Conservation (phyloP, 2,329 filamentous ascomycete genomes). For the Curvularia sp. region DNA sequence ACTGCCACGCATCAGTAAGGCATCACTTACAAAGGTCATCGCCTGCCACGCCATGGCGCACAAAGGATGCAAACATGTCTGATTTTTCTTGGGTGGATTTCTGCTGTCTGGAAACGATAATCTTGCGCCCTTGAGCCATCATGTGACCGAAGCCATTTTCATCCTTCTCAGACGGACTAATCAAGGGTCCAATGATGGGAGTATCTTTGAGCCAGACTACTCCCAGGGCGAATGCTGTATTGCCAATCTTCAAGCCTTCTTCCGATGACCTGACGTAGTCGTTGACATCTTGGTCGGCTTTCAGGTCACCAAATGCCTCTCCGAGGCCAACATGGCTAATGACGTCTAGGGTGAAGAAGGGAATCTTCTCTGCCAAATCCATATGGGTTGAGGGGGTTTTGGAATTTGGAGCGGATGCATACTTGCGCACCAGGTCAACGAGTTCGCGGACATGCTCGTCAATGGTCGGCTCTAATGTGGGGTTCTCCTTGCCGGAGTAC, state of each 20-base stretch:
- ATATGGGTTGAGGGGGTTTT: slow-evolving; percentile 46
- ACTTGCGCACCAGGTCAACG: slow-evolving; percentile 60
- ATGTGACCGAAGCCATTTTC: slow-evolving; percentile 39
- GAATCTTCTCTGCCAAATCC: slow-evolving; percentile 58
- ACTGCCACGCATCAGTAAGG: background rate
- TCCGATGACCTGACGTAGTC: slow-evolving; percentile 55
- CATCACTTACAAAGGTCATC: slow-evolving; percentile 45
- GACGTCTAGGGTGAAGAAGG: slow-evolving; percentile 63
- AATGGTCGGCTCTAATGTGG: slow-evolving; percentile 58
- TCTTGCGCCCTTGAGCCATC: slow-evolving; percentile 42
- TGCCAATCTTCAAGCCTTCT: slow-evolving; percentile 41
- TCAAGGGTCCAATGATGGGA: slow-evolving; percentile 35
- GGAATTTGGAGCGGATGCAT: slow-evolving; percentile 36
- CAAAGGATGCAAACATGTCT: slow-evolving; percentile 64
- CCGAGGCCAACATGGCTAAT: slow-evolving; percentile 63
- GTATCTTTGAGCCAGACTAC: slow-evolving; percentile 34
- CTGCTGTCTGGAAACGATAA: slow-evolving; percentile 53
- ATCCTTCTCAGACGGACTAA: slow-evolving; percentile 50
- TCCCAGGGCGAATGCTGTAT: slow-evolving; percentile 38
- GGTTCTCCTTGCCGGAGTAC: slow-evolving; percentile 65
- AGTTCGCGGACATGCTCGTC: slow-evolving; percentile 58
- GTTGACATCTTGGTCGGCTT: slow-evolving; percentile 58
- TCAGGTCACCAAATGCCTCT: slow-evolving; percentile 59
- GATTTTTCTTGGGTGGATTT: slow-evolving; percentile 52
- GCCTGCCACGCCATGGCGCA: slow-evolving; percentile 53